Conservation (phyloP, 2,329 filamentous ascomycete species). For the Colletotrichum kahawae region DNA sequence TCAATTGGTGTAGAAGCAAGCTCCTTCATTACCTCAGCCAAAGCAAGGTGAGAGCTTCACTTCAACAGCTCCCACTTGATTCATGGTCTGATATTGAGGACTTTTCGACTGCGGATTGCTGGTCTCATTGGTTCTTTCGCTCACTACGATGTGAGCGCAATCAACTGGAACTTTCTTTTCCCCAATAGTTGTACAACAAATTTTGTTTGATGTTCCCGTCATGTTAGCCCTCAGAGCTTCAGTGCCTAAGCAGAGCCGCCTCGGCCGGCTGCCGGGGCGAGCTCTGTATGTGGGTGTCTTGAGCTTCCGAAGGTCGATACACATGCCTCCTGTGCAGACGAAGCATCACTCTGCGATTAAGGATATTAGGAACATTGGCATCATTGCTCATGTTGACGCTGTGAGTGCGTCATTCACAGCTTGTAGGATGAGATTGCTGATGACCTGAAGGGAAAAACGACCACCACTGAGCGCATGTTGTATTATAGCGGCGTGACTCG, state of each 20-base stretch:
- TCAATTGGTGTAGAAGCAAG: not conserved
- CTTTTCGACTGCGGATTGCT: not conserved
- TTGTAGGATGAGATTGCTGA: conserved; percentile 19
- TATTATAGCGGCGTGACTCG: conserved; percentile 92
- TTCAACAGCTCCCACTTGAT: not conserved
- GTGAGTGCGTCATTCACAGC: conserved; percentile 41
- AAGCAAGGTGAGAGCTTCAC: not conserved
- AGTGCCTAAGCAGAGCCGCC: not conserved
- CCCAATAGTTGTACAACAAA: not conserved
- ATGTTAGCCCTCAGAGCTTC: conserved; percentile 14
- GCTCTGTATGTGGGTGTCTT: conserved; percentile 1
- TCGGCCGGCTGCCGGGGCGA: not conserved
- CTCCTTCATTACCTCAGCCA: not conserved
- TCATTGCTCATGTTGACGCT: conserved; percentile 98
- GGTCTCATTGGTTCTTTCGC: not conserved
- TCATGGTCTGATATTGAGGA: not conserved
- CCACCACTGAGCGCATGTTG: conserved; percentile 98
- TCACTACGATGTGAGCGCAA: conserved; percentile 1
- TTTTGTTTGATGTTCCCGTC: not conserved
- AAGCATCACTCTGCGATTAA: conserved; percentile 48
- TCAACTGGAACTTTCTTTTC: not conserved
- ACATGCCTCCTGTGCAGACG: conserved; percentile 4
- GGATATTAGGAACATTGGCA: conserved; percentile 91
- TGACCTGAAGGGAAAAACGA: conserved; percentile 78
- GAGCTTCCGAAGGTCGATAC: conserved; percentile 7